Evolutionary conservation across 2,329 filamentous ascomycete genomes (phyloP).

Genomic region (Cercospora citrullina): DNA sequence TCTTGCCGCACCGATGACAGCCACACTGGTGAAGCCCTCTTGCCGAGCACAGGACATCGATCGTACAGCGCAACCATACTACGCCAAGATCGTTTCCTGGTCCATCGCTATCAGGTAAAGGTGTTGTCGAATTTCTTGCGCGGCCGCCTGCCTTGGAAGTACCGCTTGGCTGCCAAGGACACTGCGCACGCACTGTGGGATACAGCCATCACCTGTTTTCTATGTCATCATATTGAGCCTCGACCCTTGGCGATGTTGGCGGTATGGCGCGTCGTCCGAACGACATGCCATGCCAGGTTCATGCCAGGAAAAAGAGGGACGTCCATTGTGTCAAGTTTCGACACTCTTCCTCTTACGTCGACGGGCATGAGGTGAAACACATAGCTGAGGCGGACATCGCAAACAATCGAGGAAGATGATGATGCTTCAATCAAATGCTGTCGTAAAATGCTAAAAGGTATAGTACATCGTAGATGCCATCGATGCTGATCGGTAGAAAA

Average conservation of each 20-base stretch:
- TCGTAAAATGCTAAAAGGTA: not conserved
- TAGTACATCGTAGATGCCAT: constrained; percentile 5
- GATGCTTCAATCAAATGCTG: not conserved
- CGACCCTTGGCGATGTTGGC: not conserved
- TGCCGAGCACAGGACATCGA: not conserved
- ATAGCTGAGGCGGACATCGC: not conserved
- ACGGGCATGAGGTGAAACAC: not conserved
- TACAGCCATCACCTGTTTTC: not conserved
- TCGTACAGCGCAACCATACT: not conserved
- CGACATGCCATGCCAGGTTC: not conserved
- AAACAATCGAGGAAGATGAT: not conserved
- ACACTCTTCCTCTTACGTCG: not conserved
- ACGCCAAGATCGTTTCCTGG: not conserved
- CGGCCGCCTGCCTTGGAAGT: not conserved
- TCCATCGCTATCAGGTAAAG: not conserved
- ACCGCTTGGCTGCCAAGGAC: not conserved
- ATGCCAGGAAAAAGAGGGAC: not conserved
- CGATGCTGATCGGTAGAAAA: not conserved
- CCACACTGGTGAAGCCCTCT: not conserved
- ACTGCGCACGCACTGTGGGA: not conserved
- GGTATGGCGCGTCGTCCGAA: not conserved
- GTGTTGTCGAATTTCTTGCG: not conserved
- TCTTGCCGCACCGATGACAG: not conserved
- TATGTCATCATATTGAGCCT: not conserved
- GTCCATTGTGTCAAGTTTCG: not conserved